These are phyloP conservation scores for Actinidia arguta DNA, from an alignment of 179 eudicot species.

Conservation along the genomic window DNA sequence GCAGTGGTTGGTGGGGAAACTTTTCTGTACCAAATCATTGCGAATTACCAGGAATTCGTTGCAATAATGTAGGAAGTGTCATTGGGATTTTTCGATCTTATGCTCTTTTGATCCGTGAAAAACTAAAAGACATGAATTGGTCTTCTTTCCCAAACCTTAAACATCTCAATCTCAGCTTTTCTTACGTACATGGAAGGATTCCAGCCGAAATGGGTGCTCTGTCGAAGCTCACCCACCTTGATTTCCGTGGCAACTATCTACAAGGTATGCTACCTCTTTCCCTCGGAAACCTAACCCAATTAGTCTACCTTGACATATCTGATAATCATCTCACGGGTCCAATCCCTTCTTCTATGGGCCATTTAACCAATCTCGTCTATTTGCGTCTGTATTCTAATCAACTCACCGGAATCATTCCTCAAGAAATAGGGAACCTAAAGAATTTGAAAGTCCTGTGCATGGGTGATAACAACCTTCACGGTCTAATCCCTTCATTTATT, in stretches of 20 bases:
- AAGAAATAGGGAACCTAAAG: background rate
- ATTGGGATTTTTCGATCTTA: background rate
- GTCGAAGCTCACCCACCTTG: background rate
- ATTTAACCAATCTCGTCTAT: background rate
- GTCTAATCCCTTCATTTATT: background rate
- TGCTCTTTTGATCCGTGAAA: fast-evolving
- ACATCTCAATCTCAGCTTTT: background rate
- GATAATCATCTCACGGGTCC: background rate
- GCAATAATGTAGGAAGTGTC: background rate
- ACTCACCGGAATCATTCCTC: background rate
- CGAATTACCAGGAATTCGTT: background rate
- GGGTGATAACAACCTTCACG: background rate
- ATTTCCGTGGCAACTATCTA: background rate
- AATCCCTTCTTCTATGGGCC: background rate
- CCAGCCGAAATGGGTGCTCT: background rate
- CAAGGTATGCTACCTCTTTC: background rate
- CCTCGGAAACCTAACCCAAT: background rate
- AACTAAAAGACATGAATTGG: background rate
- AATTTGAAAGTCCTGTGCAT: background rate
- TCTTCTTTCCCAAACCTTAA: background rate
- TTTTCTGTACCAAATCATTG: background rate
- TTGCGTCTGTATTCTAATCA: background rate
- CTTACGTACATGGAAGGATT: background rate
- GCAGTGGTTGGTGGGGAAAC: background rate
- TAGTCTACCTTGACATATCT: background rate